A percentile compares a stretch with the other conserved stretches of the same genome.
Conservation (phyloP, 208 protist genomes). For the Crithidia sp. region DNA sequence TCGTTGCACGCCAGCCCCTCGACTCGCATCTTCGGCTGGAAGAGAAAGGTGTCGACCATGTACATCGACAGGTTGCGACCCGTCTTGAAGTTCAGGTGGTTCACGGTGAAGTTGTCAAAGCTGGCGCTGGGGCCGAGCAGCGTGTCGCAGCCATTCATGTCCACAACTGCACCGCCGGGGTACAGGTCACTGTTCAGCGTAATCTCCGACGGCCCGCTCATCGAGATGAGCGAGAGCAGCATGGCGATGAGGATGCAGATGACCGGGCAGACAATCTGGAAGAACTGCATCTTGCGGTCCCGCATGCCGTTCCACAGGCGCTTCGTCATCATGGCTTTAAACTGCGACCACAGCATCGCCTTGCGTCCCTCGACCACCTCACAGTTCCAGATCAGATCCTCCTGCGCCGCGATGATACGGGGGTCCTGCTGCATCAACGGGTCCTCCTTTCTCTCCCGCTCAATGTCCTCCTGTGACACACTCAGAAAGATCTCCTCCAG, state of each 20-base stretch:
- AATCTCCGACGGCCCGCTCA: slow-evolving; percentile 14
- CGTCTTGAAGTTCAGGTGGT: slow-evolving; percentile 17
- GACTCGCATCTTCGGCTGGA: slow-evolving; percentile 14
- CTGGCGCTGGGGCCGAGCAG: slow-evolving; percentile 16
- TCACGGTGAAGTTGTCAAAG: slow-evolving; percentile 28
- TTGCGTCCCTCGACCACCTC: slow-evolving; percentile 22
- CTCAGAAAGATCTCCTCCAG: slow-evolving; percentile 85
- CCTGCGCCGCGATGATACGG: slow-evolving; percentile 29
- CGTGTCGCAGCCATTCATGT: slow-evolving; percentile 36
- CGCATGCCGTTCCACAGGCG: slow-evolving; percentile 55
- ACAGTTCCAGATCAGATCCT: slow-evolving; percentile 22
- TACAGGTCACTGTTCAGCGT: slow-evolving; percentile 34
- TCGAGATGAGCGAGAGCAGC: slow-evolving; percentile 47
- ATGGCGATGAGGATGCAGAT: slow-evolving; percentile 70
- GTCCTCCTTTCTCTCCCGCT: not conserved
- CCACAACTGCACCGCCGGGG: slow-evolving; percentile 15
- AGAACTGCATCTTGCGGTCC: slow-evolving; percentile 65
- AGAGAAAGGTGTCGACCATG: slow-evolving; percentile 35
- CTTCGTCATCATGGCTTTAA: slow-evolving; percentile 62
- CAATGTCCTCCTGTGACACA: slow-evolving; percentile 43
- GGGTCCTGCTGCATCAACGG: slow-evolving; percentile 4
- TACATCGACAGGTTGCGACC: slow-evolving; percentile 25
- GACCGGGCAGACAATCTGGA: slow-evolving; percentile 80
- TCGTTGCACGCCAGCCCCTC: slow-evolving; percentile 35
- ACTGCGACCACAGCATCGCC: slow-evolving; percentile 41